These are phyloP conservation scores for Pulveroboletus ravenelii DNA, from an alignment of 768 basidiomycete species.

Conservation along the genomic window DNA sequence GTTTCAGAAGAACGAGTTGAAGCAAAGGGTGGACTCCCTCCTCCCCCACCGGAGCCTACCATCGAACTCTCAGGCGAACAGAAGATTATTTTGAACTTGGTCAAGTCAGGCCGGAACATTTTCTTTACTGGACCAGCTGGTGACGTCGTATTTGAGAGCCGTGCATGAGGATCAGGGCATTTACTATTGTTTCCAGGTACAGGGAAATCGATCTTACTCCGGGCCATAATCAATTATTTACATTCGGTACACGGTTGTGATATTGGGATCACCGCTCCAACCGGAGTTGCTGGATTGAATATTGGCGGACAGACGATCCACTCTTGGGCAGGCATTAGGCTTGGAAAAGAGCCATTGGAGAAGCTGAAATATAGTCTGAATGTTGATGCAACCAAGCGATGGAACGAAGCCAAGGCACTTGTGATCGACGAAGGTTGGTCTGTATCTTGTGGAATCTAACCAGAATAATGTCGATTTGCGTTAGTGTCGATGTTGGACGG, in stretches of 20 bases:
- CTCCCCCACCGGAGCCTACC: constrained; percentile 3
- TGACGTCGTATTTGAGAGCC: constrained; percentile 19
- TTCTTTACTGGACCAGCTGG: constrained; percentile 79
- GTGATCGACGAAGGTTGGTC: constrained; percentile 69
- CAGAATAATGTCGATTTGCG: not conserved
- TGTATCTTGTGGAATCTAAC: not conserved
- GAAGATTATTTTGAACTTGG: constrained; percentile 36
- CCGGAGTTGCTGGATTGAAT: constrained; percentile 63
- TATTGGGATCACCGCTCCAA: constrained; percentile 63
- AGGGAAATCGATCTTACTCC: constrained; percentile 66
- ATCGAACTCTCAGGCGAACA: constrained; percentile 39
- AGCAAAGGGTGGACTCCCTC: not conserved
- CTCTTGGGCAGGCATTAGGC: constrained; percentile 59
- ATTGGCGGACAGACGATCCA: constrained; percentile 69
- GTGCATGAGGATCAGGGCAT: not conserved
- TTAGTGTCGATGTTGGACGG: constrained; percentile 78
- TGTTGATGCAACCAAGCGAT: constrained; percentile 33
- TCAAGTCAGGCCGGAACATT: constrained; percentile 52
- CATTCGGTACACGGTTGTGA: constrained; percentile 25
- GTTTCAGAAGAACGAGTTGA: not conserved
- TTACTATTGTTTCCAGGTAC: constrained; percentile 40
- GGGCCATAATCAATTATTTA: constrained; percentile 50
- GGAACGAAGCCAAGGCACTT: constrained; percentile 49
- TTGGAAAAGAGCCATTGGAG: constrained; percentile 48
- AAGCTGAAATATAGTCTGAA: constrained; percentile 37